Evolutionary conservation across 768 basidiomycete genomes (phyloP).

Genomic region (Steccherinum ochraceum): DNA sequence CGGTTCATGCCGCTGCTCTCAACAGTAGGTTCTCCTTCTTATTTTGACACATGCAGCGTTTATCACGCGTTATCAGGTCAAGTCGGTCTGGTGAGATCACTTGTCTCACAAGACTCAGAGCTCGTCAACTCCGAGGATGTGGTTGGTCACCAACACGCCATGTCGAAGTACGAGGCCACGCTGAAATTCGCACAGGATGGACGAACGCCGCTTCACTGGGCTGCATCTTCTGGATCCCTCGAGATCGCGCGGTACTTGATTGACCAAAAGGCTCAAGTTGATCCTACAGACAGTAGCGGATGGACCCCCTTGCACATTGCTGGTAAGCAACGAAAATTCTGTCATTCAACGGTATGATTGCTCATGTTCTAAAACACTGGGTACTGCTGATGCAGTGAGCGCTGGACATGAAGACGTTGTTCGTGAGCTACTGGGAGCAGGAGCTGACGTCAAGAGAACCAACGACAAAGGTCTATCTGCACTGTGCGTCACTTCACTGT

Average conservation of each 20-base stretch:
- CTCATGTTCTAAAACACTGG: neutral
- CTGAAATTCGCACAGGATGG: conserved; percentile 46
- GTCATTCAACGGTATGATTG: too few relatives aligned
- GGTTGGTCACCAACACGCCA: conserved; percentile 34
- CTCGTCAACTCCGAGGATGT: conserved; percentile 56
- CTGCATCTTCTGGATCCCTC: conserved; percentile 64
- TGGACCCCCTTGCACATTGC: conserved; percentile 83
- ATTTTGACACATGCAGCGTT: neutral
- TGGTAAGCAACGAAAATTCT: too few relatives aligned
- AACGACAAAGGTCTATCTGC: conserved; percentile 83
- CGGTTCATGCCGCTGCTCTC: conserved; percentile 62
- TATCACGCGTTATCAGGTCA: conserved; percentile 43
- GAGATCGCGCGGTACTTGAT: conserved; percentile 66
- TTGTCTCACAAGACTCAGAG: conserved; percentile 56
- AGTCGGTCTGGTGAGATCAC: conserved; percentile 57
- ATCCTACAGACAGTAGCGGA: conserved; percentile 56
- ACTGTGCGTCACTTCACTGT: conserved; percentile 54
- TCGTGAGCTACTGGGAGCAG: conserved; percentile 72
- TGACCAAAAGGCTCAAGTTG: conserved; percentile 63
- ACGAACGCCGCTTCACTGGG: conserved; percentile 83
- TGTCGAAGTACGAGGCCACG: neutral
- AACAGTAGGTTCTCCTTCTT: conserved; percentile 38
- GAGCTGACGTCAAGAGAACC: conserved; percentile 72
- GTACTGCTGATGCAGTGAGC: conserved; percentile 44
- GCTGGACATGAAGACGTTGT: conserved; percentile 75